Evolutionary conservation across 2,329 filamentous ascomycete species (phyloP).

Genomic region (Colletotrichum karsti): DNA sequence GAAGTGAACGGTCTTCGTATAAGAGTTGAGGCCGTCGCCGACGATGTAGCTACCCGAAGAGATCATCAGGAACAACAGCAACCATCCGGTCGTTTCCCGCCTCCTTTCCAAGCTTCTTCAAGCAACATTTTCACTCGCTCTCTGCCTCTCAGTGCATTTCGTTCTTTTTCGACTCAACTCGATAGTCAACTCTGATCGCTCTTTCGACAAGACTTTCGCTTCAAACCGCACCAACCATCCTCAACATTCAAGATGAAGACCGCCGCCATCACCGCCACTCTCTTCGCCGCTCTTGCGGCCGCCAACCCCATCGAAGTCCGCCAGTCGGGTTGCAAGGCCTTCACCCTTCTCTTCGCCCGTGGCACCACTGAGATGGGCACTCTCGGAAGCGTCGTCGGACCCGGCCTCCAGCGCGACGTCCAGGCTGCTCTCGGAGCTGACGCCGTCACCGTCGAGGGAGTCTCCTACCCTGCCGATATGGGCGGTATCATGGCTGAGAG

Average conservation of each 20-base stretch:
- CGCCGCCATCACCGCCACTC: conserved; percentile 37
- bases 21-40: background rate
- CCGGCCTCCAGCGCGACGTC: conserved; percentile 57
- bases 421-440: conserved; percentile 47
- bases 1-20: background rate
- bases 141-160: background rate
- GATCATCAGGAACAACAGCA: background rate
- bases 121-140: background rate
- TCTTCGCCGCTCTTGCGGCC: conserved; percentile 35
- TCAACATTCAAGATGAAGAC: conserved; percentile 41
- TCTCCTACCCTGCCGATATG: conserved; percentile 57
- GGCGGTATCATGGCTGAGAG: conserved; percentile 49
- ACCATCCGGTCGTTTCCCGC: background rate
- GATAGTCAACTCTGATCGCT: background rate
- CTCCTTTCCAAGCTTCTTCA: background rate
- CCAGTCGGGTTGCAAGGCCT: conserved; percentile 45
- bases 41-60: background rate
- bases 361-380: conserved; percentile 62
- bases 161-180: too few relatives aligned
- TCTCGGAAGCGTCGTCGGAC: conserved; percentile 58
- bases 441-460: conserved; percentile 60
- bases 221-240: background rate
- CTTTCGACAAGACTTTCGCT: background rate
- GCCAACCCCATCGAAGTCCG: conserved; percentile 28
- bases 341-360: conserved; percentile 64